Evolutionary conservation across 306 rosid genomes (phyloP).

Genomic region (Corylus americana): DNA sequence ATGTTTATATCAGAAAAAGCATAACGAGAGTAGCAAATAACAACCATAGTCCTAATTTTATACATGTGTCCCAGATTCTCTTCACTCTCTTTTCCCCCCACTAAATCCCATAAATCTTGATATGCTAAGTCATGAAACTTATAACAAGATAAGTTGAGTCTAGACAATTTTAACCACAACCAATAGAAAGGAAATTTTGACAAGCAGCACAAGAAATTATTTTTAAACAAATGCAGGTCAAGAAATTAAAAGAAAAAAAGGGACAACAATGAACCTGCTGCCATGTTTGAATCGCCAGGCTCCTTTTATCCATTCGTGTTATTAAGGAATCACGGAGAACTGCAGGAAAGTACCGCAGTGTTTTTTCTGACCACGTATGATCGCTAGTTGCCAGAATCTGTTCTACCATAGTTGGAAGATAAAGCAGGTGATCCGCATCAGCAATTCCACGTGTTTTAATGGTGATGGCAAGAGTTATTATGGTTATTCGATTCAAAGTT

Average conservation of each 20-base stretch:
- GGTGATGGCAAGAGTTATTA: conserved; percentile 88
- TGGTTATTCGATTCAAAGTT: conserved; percentile 80
- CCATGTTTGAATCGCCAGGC: conserved; percentile 85
- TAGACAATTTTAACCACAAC: background rate
- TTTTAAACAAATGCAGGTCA: background rate
- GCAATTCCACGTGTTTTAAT: conserved; percentile 96
- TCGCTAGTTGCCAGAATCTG: conserved; percentile 81
- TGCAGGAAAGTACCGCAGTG: conserved; percentile 78
- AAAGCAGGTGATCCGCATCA: conserved; percentile 92
- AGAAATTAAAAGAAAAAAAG: background rate
- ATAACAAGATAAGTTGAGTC: background rate
- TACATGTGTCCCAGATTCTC: background rate
- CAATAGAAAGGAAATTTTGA: background rate
- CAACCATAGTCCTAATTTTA: background rate
- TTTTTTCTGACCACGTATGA: conserved; percentile 96
- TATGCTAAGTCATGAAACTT: background rate
- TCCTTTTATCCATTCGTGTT: conserved; percentile 71
- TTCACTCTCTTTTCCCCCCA: background rate
- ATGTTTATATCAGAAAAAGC: background rate
- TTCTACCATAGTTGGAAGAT: conserved; percentile 84
- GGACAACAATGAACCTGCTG: conserved; percentile 66
- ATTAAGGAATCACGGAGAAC: conserved; percentile 79
- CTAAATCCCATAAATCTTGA: background rate
- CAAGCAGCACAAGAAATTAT: background rate
- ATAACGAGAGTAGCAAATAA: background rate